Conservation (phyloP, 148 eudicot species). For the Spergularia bocconei region DNA sequence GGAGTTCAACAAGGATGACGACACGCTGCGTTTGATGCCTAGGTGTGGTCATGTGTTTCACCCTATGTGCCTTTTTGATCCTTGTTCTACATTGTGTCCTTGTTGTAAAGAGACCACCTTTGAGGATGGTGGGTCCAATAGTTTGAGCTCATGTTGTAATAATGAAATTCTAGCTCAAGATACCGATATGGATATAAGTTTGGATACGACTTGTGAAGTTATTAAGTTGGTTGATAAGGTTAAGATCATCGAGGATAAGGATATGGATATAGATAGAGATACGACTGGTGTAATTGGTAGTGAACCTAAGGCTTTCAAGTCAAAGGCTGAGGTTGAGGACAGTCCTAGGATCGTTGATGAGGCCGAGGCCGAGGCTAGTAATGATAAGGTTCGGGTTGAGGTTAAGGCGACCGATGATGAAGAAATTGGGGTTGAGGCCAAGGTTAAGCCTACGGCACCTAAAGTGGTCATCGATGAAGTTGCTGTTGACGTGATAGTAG, state of each 20-base stretch:
- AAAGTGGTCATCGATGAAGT: not conserved
- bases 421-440: not conserved
- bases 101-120: slow-evolving; percentile 5
- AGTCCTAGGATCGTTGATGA: not conserved
- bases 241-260: too few relatives aligned
- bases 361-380: not conserved
- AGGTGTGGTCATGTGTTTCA: slow-evolving; percentile 49
- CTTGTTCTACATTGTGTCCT: slow-evolving; percentile 30
- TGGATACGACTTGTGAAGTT: too few relatives aligned
- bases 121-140: not conserved
- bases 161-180: not conserved
- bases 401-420: not conserved
- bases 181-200: not conserved
- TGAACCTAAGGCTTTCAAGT: too few relatives aligned
- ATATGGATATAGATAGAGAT: not conserved
- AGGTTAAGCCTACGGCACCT: not conserved
- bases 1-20: slow-evolving; percentile 39
- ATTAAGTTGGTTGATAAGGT: too few relatives aligned
- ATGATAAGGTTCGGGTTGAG: not conserved
- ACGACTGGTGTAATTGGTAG: not conserved
- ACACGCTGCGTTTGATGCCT: slow-evolving; percentile 40
- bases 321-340: too few relatives aligned
- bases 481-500: not conserved
- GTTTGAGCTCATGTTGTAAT: not conserved
- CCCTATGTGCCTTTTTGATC: slow-evolving; percentile 36